These are phyloP conservation scores for Persicaria maculosa DNA, from an alignment of 148 eudicot species.

Conservation along the genomic window DNA sequence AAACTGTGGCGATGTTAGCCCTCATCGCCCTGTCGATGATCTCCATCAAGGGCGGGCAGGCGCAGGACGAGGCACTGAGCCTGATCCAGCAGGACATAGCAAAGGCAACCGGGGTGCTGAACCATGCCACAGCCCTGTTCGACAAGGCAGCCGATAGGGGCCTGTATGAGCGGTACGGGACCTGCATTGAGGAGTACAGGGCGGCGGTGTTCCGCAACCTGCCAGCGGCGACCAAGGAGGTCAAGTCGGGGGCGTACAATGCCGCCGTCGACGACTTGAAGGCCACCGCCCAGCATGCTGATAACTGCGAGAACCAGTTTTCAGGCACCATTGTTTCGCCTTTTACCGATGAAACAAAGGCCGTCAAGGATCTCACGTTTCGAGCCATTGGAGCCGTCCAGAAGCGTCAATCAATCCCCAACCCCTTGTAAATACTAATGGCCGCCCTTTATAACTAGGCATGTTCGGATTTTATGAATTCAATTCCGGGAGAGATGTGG, in stretches of 20 bases:
- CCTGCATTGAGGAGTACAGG: constrained; percentile 7
- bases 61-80: background rate
- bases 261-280: background rate
- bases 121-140: background rate
- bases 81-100: background rate
- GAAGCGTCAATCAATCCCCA: background rate
- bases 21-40: background rate
- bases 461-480: no score
- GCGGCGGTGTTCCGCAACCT: constrained; percentile 5
- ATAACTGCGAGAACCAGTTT: background rate
- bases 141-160: background rate
- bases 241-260: background rate
- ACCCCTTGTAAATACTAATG: no score
- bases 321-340: background rate
- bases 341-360: background rate
- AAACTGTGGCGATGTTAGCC: background rate
- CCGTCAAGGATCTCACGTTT: background rate
- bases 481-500: no score
- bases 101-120: background rate
- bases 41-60: background rate
- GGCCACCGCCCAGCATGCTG: background rate
- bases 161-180: background rate
- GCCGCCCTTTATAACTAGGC: no score
- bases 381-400: background rate
- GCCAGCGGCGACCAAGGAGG: background rate